Evolutionary conservation across 2,329 filamentous ascomycete genomes (phyloP).

Genomic region (Arthrinium puccinioides): DNA sequence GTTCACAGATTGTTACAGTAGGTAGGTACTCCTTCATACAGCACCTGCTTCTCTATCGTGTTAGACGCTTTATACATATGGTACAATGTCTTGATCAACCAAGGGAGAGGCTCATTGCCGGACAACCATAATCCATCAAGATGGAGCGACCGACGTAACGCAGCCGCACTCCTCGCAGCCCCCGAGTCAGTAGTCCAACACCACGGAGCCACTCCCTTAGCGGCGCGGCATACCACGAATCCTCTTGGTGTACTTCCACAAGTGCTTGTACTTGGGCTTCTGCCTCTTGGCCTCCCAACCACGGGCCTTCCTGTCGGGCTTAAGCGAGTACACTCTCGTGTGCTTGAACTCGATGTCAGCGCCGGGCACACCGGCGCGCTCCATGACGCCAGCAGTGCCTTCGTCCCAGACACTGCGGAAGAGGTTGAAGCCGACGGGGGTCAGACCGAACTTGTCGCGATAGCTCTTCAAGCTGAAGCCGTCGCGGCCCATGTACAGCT

Average conservation of each 20-base stretch:
- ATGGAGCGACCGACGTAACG: neutral
- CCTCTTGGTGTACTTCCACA: constrained; percentile 59
- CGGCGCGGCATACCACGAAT: constrained; percentile 27
- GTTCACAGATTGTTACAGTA: constrained; percentile 3
- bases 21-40: constrained; percentile 3
- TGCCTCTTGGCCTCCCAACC: constrained; percentile 62
- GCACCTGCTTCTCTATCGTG: constrained; percentile 3
- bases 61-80: constrained; percentile 8
- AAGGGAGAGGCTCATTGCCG: neutral
- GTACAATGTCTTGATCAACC: constrained; percentile 3
- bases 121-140: neutral
- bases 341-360: constrained; percentile 79
- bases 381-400: constrained; percentile 80
- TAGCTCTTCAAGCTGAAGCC: constrained; percentile 71
- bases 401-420: constrained; percentile 92
- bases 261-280: constrained; percentile 55
- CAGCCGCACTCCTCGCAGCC: neutral
- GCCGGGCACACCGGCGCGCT: constrained; percentile 68
- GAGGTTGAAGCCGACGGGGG: constrained; percentile 73
- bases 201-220: neutral
- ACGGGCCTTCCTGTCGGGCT: constrained; percentile 51
- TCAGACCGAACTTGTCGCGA: constrained; percentile 59
- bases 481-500: constrained; percentile 47
- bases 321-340: constrained; percentile 64
- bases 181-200: neutral